Conservation (phyloP, 2,329 filamentous ascomycete genomes). For the Fusarium tricinctum region DNA sequence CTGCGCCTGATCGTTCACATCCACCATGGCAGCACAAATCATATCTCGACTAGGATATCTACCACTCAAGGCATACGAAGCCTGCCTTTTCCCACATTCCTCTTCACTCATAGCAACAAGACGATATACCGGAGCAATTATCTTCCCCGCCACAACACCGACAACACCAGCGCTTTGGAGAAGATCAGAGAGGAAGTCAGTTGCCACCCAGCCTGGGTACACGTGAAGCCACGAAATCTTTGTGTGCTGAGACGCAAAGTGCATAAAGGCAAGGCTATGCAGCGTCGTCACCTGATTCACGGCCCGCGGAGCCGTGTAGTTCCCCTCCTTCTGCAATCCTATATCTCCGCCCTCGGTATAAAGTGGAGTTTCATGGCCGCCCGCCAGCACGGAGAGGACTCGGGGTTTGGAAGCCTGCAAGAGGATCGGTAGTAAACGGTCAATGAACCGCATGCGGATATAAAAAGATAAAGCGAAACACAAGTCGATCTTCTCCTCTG, state of each 20-base stretch:
- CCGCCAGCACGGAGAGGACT: constrained; percentile 4
- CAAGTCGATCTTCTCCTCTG: not conserved
- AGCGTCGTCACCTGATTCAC: constrained; percentile 8
- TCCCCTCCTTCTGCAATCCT: not conserved
- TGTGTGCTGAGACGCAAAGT: not conserved
- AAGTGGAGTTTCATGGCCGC: not conserved
- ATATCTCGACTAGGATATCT: constrained; percentile 7
- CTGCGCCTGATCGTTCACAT: not conserved
- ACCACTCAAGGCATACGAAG: not conserved
- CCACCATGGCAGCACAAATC: not conserved
- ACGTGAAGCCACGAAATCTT: constrained; percentile 2
- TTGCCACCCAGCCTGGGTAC: constrained; percentile 1
- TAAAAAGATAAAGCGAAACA: constrained; percentile 4
- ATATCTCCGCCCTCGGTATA: not conserved
- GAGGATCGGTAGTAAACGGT: not conserved
- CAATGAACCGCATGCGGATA: not conserved
- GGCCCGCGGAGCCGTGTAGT: not conserved
- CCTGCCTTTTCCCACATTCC: not conserved
- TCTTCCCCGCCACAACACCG: not conserved
- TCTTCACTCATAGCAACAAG: not conserved
- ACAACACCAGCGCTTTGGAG: not conserved
- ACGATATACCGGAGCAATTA: not conserved
- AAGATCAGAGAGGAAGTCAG: not conserved
- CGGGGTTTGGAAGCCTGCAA: not conserved
- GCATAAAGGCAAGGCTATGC: constrained; percentile 2